Evolutionary conservation across 495 filamentous ascomycete genomes (phyloP).

Genomic region (Penicillium psychrofluorescens): DNA sequence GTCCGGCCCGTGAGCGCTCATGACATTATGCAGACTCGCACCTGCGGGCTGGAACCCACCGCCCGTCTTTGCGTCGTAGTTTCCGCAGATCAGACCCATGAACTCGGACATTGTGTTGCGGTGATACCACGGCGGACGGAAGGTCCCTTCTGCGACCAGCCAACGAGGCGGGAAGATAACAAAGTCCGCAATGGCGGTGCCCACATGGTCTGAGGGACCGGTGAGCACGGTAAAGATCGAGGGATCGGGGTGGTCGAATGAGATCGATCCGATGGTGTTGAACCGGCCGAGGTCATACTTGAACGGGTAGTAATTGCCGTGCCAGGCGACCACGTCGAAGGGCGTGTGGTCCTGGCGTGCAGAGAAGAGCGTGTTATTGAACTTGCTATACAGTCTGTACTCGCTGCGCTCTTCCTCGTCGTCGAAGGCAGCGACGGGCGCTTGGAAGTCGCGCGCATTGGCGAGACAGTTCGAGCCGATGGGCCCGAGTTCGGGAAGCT

Average conservation of each 20-base stretch:
- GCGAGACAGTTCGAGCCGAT: conserved; percentile 85
- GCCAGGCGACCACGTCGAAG: conserved; percentile 82
- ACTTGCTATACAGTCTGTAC: conserved; percentile 67
- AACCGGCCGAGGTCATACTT: conserved; percentile 83
- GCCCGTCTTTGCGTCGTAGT: conserved; percentile 60
- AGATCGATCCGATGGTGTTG: conserved; percentile 66
- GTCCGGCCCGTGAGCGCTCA: conserved; percentile 59
- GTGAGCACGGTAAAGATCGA: conserved; percentile 78
- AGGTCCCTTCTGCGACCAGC: conserved; percentile 71
- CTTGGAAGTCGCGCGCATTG: conserved; percentile 84
- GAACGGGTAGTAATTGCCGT: conserved; percentile 70
- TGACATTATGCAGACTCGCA: conserved; percentile 56
- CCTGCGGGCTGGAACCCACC: conserved; percentile 57
- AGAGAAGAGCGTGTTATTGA: conserved; percentile 69
- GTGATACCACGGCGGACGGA: conserved; percentile 79
- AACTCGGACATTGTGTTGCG: conserved; percentile 71
- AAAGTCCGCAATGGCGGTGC: conserved; percentile 74
- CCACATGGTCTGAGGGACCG: conserved; percentile 61
- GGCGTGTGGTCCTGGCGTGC: conserved; percentile 67
- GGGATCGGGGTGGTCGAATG: conserved; percentile 76
- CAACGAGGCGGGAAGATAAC: conserved; percentile 80
- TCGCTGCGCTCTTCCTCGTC: conserved; percentile 40
- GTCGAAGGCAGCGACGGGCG: conserved; percentile 68
- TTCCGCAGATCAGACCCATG: conserved; percentile 51
- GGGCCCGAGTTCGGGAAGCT: conserved; percentile 80